phyloP scores from a whole-genome alignment of 75 land plant genomes.

The Cunninghamia lanceolata region DNA sequence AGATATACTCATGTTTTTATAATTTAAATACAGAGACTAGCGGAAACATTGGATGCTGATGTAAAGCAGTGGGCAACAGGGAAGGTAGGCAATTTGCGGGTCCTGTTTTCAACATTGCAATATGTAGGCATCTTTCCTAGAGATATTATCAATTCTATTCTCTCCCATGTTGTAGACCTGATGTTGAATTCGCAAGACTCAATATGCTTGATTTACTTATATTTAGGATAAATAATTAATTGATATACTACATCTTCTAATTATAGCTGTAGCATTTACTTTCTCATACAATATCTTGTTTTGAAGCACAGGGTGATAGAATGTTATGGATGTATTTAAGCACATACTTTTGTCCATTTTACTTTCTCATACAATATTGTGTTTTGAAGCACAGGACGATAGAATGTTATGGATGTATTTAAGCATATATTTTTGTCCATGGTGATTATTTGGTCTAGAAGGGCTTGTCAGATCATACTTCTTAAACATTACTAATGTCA shows the following conservation, averaged over 20 bases:
- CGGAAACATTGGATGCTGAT: conserved; percentile 67
- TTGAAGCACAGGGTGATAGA: background rate
- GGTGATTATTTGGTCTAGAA: no score
- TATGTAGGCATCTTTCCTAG: conserved; percentile 32
- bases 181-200: no score
- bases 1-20: no score
- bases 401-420: no score
- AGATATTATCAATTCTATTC: background rate
- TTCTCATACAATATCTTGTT: background rate
- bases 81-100: no score
- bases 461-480: no score
- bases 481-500: no score
- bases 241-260: background rate
- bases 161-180: background rate
- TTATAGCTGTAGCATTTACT: no score
- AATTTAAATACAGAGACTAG: conserved; percentile 46
- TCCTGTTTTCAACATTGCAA: conserved; percentile 83
- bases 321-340: background rate
- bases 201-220: no score
- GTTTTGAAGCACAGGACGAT: background rate
- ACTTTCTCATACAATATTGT: background rate
- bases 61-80: no score
- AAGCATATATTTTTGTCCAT: no score
- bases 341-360: background rate
- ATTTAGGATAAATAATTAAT: background rate